Conservation (phyloP, 352 stramenopile species). For the Globisporangium cystogenes region DNA sequence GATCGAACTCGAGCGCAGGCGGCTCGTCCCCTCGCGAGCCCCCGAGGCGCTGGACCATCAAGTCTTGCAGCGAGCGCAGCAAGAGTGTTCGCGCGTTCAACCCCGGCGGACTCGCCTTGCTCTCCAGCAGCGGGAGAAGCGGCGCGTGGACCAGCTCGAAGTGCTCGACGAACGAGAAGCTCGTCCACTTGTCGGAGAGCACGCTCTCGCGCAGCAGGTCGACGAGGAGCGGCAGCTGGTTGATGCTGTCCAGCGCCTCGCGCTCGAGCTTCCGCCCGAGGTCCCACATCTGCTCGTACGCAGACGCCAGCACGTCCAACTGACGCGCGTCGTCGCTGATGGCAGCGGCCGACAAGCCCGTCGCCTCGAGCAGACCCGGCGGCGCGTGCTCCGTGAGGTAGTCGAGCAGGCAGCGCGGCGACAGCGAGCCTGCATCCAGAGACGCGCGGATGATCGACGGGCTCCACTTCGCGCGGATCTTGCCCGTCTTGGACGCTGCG, state of each 20-base stretch:
- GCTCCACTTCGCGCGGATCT: constrained; percentile 58
- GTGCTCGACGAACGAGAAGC: constrained; percentile 52
- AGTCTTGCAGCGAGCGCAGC: constrained; percentile 78
- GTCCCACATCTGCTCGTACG: constrained; percentile 74
- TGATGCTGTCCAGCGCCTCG: constrained; percentile 69
- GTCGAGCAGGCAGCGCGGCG: constrained; percentile 57
- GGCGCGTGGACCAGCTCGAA: constrained; percentile 65
- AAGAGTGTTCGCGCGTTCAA: constrained; percentile 54
- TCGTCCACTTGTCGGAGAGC: constrained; percentile 41
- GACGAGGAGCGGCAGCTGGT: constrained; percentile 43
- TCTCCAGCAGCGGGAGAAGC: constrained; percentile 59
- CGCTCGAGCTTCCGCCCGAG: constrained; percentile 45
- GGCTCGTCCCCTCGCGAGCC: constrained; percentile 67
- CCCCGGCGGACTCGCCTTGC: constrained; percentile 13
- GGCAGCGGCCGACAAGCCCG: constrained; percentile 18
- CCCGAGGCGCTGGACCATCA: constrained; percentile 79
- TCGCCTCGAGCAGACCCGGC: constrained; percentile 46
- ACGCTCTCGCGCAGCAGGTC: constrained; percentile 69
- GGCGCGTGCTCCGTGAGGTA: constrained; percentile 57
- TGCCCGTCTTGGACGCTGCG: constrained; percentile 52
- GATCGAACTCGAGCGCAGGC: constrained; percentile 83
- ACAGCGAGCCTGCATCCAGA: constrained; percentile 56
- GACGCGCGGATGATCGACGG: constrained; percentile 45
- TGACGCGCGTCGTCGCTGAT: constrained; percentile 35
- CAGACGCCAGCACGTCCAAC: constrained; percentile 43